phyloP scores from a whole-genome alignment of 306 rosid species.

The Arachis hypogaea region DNA sequence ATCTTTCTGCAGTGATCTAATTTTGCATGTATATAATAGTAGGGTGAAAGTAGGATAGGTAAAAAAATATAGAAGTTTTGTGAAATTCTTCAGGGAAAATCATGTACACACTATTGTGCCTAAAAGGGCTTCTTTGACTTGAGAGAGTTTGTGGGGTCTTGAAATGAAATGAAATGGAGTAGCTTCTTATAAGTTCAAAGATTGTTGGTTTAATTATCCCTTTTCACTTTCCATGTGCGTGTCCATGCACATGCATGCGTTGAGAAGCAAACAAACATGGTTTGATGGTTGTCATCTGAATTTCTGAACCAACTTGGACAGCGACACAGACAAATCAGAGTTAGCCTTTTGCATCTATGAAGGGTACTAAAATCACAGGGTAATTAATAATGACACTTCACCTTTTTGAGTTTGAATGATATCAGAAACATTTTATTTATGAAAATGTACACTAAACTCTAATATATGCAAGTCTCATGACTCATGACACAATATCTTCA shows the following conservation, averaged over 20 bases:
- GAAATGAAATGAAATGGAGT: constrained; percentile 32
- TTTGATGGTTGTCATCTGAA: constrained; percentile 15
- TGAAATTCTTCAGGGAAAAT: constrained; percentile 52
- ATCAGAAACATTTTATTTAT: too few relatives aligned
- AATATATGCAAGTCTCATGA: too few relatives aligned
- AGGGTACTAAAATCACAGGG: constrained; percentile 11
- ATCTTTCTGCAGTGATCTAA: constrained; percentile 42
- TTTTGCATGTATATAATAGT: constrained; percentile 68
- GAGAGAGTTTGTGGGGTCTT: constrained; percentile 16
- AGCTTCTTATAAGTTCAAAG: constrained; percentile 26
- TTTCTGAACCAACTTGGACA: constrained; percentile 25
- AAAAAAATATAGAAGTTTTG: constrained; percentile 40
- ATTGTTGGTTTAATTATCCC: constrained; percentile 21
- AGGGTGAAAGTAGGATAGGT: constrained; percentile 48
- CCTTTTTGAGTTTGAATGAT: too few relatives aligned
- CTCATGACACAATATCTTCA: too few relatives aligned
- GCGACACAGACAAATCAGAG: constrained; percentile 36
- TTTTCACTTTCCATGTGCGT: constrained; percentile 21
- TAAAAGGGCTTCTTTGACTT: background rate
- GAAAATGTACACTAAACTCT: too few relatives aligned
- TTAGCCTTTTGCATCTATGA: constrained; percentile 36
- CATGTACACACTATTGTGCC: constrained; percentile 44
- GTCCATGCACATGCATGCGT: constrained; percentile 29
- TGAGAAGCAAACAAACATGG: constrained; percentile 29
- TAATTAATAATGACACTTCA: background rate